phyloP scores from a whole-genome alignment of 139 green algal species.

The Haematococcus lacustris region DNA sequence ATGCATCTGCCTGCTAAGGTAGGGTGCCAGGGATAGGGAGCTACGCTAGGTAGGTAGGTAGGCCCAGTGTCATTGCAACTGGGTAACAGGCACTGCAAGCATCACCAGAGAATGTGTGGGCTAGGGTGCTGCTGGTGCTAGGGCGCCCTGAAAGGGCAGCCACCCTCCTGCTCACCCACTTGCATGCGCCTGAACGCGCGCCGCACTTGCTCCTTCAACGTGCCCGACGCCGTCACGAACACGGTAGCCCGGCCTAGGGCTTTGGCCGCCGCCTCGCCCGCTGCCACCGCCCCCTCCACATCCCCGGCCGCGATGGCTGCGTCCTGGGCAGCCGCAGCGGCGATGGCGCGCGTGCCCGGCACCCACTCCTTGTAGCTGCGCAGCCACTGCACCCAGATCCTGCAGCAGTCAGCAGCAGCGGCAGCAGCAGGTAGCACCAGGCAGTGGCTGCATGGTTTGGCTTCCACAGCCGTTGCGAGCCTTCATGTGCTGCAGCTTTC shows the following conservation, averaged over 20 bases:
- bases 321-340: neutral
- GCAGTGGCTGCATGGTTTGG: too few relatives aligned
- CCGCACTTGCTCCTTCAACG: slow-evolving; percentile 59
- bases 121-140: too few relatives aligned
- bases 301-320: neutral
- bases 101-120: too few relatives aligned
- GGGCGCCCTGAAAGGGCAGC: too few relatives aligned
- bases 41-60: too few relatives aligned
- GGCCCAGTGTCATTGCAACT: too few relatives aligned
- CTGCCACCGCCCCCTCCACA: neutral
- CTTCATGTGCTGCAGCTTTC: too few relatives aligned
- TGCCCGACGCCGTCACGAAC: slow-evolving; percentile 68
- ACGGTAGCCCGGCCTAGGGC: slow-evolving; percentile 15
- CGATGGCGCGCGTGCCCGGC: neutral
- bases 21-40: too few relatives aligned
- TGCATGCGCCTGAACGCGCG: slow-evolving; percentile 57
- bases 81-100: too few relatives aligned
- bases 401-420: neutral
- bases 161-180: too few relatives aligned
- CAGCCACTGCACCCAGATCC: slow-evolving; percentile 12
- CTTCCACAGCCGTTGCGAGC: too few relatives aligned
- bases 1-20: too few relatives aligned
- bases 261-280: neutral
- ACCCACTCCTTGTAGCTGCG: slow-evolving; percentile 4
- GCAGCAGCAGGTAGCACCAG: neutral